Base-by-base conservation (phyloP, 768 basidiomycete species). In the Psilocybe tampanensis region DNA sequence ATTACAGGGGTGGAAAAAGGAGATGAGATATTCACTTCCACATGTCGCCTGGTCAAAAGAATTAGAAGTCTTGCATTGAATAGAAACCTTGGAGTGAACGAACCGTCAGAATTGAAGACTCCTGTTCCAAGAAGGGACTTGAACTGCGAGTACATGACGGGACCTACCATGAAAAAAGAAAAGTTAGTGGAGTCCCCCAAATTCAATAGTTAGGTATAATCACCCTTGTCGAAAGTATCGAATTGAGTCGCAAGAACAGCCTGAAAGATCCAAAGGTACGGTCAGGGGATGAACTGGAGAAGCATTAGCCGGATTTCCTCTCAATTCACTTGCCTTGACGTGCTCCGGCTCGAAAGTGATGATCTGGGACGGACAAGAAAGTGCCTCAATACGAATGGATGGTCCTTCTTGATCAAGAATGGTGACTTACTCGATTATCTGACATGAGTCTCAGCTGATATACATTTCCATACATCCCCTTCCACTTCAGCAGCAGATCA, bases 31-130 rank as follows among this genome's bases (percentile, higher is more conserved):
- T 24, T 58, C 56, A 86, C 84, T 85, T 88, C 88, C 88, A 89
- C 70, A 82, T 77, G 0, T 85, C 81, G 22, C 84, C 84, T 84
- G 21, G 4, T 9, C 4, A 11, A 17, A 21, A 19, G 9, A 29
- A 29, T 33, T 17, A 9, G 18, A 18, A 29, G 26, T 18, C 2
- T 24, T 8, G 55, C 29, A 17, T 34, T 29, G 41, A 8, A 26
- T 13, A 29, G 13, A 52, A 47, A 2, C 17, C 55, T 1, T 47
- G 29, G 2, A 19, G 19, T 42, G 21, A 34, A 34, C 69, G n/a
- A 60, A 79, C 82, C 84, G 69, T 86, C 82, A 2, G 81, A 80
- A 62, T 83, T 83, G 72, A 86, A 86, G 0, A 86, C 80, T 0
- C 85, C 85, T 3, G 75, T 74, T 0, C 85, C 85, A 15, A 85